These are phyloP conservation scores for Melampsora larici-populina DNA, from an alignment of 1,284 basidiomycete species.

Conservation along the genomic window DNA sequence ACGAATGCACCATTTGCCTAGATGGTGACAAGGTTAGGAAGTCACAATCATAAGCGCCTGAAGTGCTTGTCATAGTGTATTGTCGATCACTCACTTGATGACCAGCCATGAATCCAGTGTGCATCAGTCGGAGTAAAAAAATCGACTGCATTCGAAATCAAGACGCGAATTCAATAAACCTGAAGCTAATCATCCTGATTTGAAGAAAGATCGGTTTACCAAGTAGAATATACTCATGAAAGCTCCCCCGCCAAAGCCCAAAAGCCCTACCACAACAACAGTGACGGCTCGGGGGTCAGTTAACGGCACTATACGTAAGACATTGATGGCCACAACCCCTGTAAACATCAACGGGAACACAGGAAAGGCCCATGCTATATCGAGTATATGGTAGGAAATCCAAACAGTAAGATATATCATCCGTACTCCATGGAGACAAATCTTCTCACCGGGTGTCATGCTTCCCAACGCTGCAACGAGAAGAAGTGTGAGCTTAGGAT, in stretches of 20 bases:
- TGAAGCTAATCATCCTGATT: not conserved
- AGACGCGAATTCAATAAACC: not conserved
- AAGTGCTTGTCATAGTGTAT: not conserved
- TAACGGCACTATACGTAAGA: conserved; percentile 22
- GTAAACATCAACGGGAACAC: conserved; percentile 36
- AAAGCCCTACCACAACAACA: conserved; percentile 15
- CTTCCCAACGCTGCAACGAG: conserved; percentile 11
- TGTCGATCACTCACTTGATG: conserved; percentile 22
- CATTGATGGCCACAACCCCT: conserved; percentile 21
- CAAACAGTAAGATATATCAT: not conserved
- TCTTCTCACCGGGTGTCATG: conserved; percentile 20
- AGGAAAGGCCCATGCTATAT: conserved; percentile 32
- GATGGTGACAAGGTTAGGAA: not conserved
- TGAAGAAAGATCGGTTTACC: not conserved
- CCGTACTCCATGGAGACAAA: not conserved
- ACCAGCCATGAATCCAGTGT: conserved; percentile 21
- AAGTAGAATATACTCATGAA: conserved; percentile 41
- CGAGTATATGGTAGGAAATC: not conserved
- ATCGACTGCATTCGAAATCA: conserved; percentile 1
- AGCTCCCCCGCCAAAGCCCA: conserved; percentile 27
- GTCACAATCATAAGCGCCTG: not conserved
- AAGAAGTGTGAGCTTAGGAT: not conserved
- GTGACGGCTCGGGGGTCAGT: conserved; percentile 15
- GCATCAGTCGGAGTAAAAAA: conserved; percentile 31
- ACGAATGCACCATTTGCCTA: conserved; percentile 41